Percentiles rank a stretch among this genome's conserved stretches.
Conservation (phyloP, 2,329 filamentous ascomycete genomes). For the Phyllosticta citriasiana region DNA sequence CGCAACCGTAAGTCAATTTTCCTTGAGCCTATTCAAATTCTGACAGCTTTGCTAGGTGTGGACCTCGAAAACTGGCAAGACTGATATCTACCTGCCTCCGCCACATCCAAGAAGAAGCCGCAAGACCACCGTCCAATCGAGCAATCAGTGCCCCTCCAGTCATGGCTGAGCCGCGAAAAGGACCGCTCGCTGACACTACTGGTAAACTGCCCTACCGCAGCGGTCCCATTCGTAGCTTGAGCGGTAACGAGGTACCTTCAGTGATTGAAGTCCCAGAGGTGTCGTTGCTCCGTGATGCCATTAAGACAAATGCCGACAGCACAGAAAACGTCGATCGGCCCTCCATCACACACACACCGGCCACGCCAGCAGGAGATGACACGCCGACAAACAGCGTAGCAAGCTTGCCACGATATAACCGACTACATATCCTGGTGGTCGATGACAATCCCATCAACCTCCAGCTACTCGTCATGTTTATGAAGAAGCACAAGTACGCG, state of each 20-base stretch:
- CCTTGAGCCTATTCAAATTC: neutral
- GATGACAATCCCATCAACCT: constrained; percentile 33
- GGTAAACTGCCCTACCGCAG: neutral
- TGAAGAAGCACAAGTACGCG: constrained; percentile 25
- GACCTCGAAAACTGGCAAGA: constrained; percentile 6
- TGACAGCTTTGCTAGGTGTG: neutral
- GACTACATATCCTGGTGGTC: constrained; percentile 22
- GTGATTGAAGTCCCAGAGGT: constrained; percentile 2
- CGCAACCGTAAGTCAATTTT: constrained; percentile 7
- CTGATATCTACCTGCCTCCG: neutral
- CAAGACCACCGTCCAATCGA: neutral
- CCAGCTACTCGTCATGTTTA: constrained; percentile 26
- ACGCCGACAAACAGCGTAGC: neutral
- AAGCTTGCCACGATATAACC: neutral
- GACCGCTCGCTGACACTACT: neutral
- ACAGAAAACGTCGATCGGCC: neutral
- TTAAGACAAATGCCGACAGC: neutral
- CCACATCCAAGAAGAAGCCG: neutral
- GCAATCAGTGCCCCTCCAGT: constrained; percentile 5
- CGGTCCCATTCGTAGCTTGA: neutral
- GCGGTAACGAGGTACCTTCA: constrained; percentile 1
- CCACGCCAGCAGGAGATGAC: neutral
- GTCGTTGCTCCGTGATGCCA: constrained; percentile 4
- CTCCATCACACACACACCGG: neutral
- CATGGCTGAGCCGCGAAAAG: neutral